A percentile compares a stretch with the other conserved stretches of the same genome.
phyloP scores from a whole-genome alignment of 495 filamentous ascomycete genomes.

The Neurospora sp. region DNA sequence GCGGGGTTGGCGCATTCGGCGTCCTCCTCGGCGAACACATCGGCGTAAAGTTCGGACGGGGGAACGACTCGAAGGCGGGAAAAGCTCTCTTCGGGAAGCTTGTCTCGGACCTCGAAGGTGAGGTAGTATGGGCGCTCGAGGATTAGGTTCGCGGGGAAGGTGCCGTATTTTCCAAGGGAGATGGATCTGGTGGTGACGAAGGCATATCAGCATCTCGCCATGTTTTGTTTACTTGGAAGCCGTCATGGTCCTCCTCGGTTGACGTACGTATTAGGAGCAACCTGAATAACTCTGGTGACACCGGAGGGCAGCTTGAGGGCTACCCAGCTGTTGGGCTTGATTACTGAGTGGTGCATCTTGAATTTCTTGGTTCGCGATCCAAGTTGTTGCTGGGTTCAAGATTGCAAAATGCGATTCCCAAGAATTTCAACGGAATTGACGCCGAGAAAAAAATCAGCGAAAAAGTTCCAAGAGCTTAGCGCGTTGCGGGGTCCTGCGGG shows the following conservation, averaged over 20 bases:
- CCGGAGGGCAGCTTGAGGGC: conserved; percentile 61
- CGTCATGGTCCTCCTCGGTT: neutral
- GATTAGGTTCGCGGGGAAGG: conserved; percentile 75
- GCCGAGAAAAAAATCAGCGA: neutral
- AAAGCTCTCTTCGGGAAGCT: conserved; percentile 41
- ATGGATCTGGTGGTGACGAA: conserved; percentile 49
- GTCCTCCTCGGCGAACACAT: conserved; percentile 52
- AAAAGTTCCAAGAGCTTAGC: neutral
- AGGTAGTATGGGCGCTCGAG: conserved; percentile 81
- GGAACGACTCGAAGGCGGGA: conserved; percentile 68
- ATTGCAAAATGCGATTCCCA: neutral
- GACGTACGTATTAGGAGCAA: conserved; percentile 70
- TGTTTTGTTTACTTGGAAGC: neutral
- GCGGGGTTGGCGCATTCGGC: conserved; percentile 25
- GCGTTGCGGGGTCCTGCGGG: neutral
- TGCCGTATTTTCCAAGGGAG: conserved; percentile 80
- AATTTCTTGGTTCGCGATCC: neutral
- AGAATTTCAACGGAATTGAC: neutral
- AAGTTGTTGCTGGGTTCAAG: neutral
- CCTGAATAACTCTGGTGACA: conserved; percentile 48
- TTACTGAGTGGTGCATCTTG: conserved; percentile 32
- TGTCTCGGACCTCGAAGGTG: conserved; percentile 80
- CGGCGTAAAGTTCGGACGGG: conserved; percentile 70
- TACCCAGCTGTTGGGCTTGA: conserved; percentile 55
- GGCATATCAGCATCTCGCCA: neutral